phyloP scores from a whole-genome alignment of 345 rosid species.

The Rhodamnia argentea region DNA sequence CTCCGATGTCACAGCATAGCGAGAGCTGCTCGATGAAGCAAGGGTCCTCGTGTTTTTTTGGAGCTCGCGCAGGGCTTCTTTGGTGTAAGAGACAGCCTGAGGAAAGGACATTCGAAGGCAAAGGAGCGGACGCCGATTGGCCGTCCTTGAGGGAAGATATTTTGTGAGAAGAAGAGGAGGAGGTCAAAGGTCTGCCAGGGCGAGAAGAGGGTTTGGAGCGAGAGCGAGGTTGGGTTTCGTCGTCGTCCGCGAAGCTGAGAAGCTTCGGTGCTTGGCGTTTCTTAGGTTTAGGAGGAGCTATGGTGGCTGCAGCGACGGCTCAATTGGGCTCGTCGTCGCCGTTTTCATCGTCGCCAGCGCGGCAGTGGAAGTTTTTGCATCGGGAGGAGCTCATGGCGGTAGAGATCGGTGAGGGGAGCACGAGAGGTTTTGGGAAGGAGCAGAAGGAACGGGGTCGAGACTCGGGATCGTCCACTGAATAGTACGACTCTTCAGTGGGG shows the following conservation, averaged over 20 bases:
- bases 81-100: conserved; percentile 82
- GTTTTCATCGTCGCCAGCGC: conserved; percentile 36
- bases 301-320: background rate
- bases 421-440: too few relatives aligned
- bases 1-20: conserved; percentile 9
- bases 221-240: background rate
- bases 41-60: conserved; percentile 33
- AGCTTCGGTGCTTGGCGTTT: conserved; percentile 28
- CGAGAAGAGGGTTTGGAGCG: conserved; percentile 33
- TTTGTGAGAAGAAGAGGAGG: conserved; percentile 45
- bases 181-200: conserved; percentile 1
- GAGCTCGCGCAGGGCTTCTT: conserved; percentile 79
- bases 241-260: conserved; percentile 81
- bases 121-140: conserved; percentile 12
- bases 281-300: conserved; percentile 14
- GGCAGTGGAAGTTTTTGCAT: conserved; percentile 69
- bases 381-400: conserved; percentile 37
- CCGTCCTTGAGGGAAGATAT: conserved; percentile 48
- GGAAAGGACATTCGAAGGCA: conserved; percentile 59
- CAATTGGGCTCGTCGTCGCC: conserved; percentile 8
- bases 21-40: conserved; percentile 45
- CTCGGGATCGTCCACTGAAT: too few relatives aligned
- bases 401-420: background rate
- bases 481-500: background rate
- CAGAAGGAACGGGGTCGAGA: too few relatives aligned